These are phyloP conservation scores for Marasmius sp. DNA, from an alignment of 1,284 basidiomycete genomes.

Conservation along the genomic window DNA sequence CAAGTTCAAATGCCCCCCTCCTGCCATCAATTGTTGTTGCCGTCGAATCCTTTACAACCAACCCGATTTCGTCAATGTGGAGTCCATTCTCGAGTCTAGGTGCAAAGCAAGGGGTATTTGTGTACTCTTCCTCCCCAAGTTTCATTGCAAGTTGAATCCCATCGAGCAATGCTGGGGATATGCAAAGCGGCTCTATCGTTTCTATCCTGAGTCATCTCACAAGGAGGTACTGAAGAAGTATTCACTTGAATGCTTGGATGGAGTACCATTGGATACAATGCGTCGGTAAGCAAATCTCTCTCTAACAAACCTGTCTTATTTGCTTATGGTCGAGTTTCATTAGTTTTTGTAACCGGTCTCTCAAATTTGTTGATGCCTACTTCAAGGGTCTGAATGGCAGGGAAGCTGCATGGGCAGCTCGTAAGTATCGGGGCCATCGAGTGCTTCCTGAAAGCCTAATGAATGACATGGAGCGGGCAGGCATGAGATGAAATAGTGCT, in stretches of 20 bases:
- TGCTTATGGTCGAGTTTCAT: too few species aligned
- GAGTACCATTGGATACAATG: too few species aligned
- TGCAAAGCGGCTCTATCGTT: background rate
- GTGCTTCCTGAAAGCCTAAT: conserved; percentile 14
- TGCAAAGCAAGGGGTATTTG: too few species aligned
- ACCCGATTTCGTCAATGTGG: background rate
- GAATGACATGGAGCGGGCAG: too few species aligned
- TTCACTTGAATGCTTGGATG: too few species aligned
- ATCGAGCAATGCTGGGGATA: background rate
- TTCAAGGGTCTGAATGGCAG: conserved; percentile 13
- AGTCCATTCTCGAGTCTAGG: background rate
- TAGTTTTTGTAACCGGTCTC: conserved; percentile 9
- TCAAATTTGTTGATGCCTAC: conserved; percentile 19
- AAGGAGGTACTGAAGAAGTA: background rate
- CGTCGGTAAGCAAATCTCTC: too few species aligned
- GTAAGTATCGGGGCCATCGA: conserved; percentile 19
- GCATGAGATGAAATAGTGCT: too few species aligned
- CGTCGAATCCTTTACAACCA: background rate
- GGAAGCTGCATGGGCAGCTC: conserved; percentile 21
- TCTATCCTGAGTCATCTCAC: background rate
- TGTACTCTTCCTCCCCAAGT: background rate
- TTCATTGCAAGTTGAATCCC: background rate
- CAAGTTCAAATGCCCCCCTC: background rate
- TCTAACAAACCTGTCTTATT: too few species aligned
- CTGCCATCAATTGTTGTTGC: background rate